Percentiles rank a stretch among this genome's conserved stretches.
Conservation (phyloP, 306 rosid genomes). For the Astragalus membranaceus region DNA sequence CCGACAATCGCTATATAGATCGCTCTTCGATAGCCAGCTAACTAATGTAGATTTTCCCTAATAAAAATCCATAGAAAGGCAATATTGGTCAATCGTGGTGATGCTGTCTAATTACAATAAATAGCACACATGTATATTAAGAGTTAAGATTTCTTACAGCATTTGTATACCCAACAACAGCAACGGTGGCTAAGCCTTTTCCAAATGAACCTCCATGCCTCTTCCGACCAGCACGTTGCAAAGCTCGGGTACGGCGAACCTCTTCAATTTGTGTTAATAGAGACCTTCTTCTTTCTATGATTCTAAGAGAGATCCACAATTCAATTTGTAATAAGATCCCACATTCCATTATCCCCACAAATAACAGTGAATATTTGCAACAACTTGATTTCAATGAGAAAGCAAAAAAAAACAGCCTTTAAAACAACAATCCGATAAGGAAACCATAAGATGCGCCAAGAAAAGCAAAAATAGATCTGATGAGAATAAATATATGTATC, state of each 20-base stretch:
- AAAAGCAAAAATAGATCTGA: slow-evolving; percentile 8
- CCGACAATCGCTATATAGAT: slow-evolving; percentile 83
- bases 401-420: background rate
- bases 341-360: background rate
- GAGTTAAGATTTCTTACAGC: slow-evolving; percentile 57
- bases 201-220: slow-evolving; percentile 71
- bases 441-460: background rate
- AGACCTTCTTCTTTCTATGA: slow-evolving; percentile 51
- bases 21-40: slow-evolving; percentile 61
- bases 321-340: background rate
- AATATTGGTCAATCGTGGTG: slow-evolving; percentile 14
- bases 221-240: slow-evolving; percentile 85
- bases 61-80: slow-evolving; percentile 4
- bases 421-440: background rate
- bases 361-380: background rate
- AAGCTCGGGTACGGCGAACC: slow-evolving; percentile 78
- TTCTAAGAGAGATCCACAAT: slow-evolving; percentile 39
- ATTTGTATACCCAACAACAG: slow-evolving; percentile 92
- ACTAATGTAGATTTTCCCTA: slow-evolving; percentile 94
- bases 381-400: background rate
- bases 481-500: slow-evolving; percentile 4
- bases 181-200: slow-evolving; percentile 67
- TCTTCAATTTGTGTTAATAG: slow-evolving; percentile 69
- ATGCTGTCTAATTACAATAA: slow-evolving; percentile 7
- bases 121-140: background rate